Evolutionary conservation across 2,329 filamentous ascomycete genomes (phyloP), one percentile per base, ranked within the genome.

Genomic region (Sporothrix brunneoviolacea): DNA sequence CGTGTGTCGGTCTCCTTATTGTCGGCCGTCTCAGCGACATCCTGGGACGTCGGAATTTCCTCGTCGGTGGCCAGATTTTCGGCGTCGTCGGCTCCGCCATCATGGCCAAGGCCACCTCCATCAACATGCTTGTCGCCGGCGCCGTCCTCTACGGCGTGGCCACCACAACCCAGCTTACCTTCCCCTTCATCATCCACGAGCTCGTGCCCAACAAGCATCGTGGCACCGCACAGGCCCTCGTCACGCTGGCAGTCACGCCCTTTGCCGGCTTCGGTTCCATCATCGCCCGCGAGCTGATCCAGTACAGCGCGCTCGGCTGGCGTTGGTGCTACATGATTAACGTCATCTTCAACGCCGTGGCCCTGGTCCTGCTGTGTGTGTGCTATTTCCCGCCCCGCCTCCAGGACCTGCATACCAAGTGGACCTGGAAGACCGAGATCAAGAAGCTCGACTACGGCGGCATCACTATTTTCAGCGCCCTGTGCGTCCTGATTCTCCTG

Each of bases 401-500:
- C 42, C 58, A 64, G 12, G 62, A 45, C 27, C 18, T 69, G 12
- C 59, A 70, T 2, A 68, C 60, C 33, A 68, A 66, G 59, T 68
- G 62, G 7, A 66, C 65, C 53, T 58, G 55, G 36, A 58, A 66
- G 51, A 40, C 67, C 10, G 53, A 69, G 4, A 65, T 62, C 28
- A 58, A 64, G n/a, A 61, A 41, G 39, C 50, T 68, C 15, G 67
- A 74, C 56, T 55, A 70, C 57, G 43, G 70, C 32, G 72, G 72
- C 4, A 68, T 72, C 33, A 65, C 72, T 56, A 62, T 75, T 35
- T 75, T 68, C 63, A 69, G 68, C 8, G 65, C 65, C 5, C 70
- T 71, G 4, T 66, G 73, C 2, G 68, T 68, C 5, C 60, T 74
- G 0, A 67, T 75, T 49, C 61, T 75, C 8, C 69, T 75, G 54